Percentiles rank a stretch among this genome's conserved stretches.
Conservation (phyloP, 1,284 basidiomycete genomes). For the Leccinum proliferum region DNA sequence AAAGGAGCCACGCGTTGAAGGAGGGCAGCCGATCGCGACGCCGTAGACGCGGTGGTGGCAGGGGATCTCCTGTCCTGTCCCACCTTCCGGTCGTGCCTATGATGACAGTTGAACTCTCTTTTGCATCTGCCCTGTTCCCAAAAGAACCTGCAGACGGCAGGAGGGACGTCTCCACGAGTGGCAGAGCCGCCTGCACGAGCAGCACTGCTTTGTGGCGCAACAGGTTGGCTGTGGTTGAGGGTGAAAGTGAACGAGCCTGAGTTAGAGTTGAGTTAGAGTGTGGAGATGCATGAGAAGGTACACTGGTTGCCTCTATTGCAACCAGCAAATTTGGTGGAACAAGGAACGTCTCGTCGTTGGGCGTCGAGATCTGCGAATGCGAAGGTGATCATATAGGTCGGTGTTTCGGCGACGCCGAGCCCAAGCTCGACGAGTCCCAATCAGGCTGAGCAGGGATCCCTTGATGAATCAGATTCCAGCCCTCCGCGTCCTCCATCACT, state of each 20-base stretch:
- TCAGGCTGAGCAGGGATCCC: slow-evolving; percentile 47
- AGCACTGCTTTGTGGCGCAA: slow-evolving; percentile 3
- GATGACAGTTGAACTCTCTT: slow-evolving; percentile 44
- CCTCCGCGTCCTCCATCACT: slow-evolving; percentile 43
- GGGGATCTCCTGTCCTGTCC: background rate
- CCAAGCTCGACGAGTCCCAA: slow-evolving; percentile 43
- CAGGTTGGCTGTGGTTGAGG: slow-evolving; percentile 5
- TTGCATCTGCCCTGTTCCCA: slow-evolving; percentile 49
- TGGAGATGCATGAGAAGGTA: slow-evolving; percentile 18
- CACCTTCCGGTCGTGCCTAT: slow-evolving; percentile 33
- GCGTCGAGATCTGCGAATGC: slow-evolving; percentile 42
- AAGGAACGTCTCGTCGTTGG: slow-evolving; percentile 30
- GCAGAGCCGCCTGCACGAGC: slow-evolving; percentile 7
- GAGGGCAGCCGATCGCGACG: slow-evolving; percentile 12
- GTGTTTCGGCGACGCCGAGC: slow-evolving; percentile 25
- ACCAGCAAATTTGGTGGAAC: slow-evolving; percentile 29
- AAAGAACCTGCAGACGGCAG: slow-evolving; percentile 42
- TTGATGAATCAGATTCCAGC: slow-evolving; percentile 52
- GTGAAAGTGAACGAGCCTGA: slow-evolving; percentile 20
- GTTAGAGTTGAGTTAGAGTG: background rate
- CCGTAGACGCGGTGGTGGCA: slow-evolving; percentile 1
- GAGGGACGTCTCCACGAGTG: slow-evolving; percentile 10
- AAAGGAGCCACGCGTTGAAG: slow-evolving; percentile 36
- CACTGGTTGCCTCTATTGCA: slow-evolving; percentile 38
- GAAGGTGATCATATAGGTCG: slow-evolving; percentile 36